Percentiles rank a stretch among this genome's conserved stretches.
These are phyloP conservation scores for Emergomyces orientalis DNA, from an alignment of 2,329 filamentous ascomycete species.

Conservation along the genomic window DNA sequence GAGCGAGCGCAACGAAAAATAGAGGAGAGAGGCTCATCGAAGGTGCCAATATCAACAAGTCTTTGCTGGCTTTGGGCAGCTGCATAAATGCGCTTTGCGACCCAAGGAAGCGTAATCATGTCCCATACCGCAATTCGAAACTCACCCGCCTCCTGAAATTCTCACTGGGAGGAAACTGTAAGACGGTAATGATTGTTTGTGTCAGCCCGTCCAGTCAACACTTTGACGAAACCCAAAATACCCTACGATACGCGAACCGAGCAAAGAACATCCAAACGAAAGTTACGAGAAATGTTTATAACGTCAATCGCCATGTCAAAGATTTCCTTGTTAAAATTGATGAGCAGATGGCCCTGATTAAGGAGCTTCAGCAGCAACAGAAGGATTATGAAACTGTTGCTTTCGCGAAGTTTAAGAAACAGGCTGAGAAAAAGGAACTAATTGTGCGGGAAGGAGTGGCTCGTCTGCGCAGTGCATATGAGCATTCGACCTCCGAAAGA, in stretches of 20 bases:
- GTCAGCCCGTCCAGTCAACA: conserved; percentile 93
- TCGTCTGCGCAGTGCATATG: conserved; percentile 73
- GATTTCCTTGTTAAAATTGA: conserved; percentile 99
- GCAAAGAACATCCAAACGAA: conserved; percentile 99
- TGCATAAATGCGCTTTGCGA: conserved; percentile 99
- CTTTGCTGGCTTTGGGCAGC: conserved; percentile 81
- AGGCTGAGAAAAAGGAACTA: conserved; percentile 71
- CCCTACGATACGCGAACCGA: conserved; percentile 88
- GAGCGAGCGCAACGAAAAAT: conserved; percentile 94
- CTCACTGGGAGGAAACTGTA: conserved; percentile 93
- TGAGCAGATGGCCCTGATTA: conserved; percentile 94
- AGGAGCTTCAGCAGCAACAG: conserved; percentile 86
- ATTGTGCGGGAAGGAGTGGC: conserved; percentile 68
- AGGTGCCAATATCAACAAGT: conserved; percentile 99
- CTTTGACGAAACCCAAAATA: conserved; percentile 98
- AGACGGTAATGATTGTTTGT: conserved; percentile 99
- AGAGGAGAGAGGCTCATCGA: conserved; percentile 82
- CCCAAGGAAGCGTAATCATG: conserved; percentile 79
- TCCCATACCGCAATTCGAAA: conserved; percentile 96
- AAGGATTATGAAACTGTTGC: conserved; percentile 76
- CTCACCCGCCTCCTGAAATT: conserved; percentile 93
- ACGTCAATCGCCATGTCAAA: conserved; percentile 97
- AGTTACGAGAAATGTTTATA: conserved; percentile 97
- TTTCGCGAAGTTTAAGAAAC: conserved; percentile 83
- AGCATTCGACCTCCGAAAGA: conserved; percentile 67